Base-by-base conservation (phyloP, 441 rosid species). In the Corymbia citriodora region DNA sequence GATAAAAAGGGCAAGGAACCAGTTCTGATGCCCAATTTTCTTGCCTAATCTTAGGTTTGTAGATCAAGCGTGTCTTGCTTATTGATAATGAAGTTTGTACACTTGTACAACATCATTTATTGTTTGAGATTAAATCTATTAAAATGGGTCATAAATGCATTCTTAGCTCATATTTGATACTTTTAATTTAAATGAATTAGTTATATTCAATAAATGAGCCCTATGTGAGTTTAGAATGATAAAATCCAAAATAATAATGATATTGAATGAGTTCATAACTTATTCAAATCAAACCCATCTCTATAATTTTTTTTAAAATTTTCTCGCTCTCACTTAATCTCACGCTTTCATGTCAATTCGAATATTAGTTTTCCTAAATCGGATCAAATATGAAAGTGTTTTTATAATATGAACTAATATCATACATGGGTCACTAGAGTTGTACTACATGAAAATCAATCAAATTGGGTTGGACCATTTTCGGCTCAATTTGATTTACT, bases 41-140 rank as follows among this genome's bases (percentile, higher is more conserved):
- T 74, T 40, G 83, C 83, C 52, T 74, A 3, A 40, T 11, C 52
- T 70, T 40, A 74, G 29, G 50, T 12, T 3, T 2, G 1, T 4
- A 3, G 29, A 40, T 74, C 27, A 7, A 74, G 50, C 16, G 3
- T 10, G 5, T 21, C 17, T 45, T 1, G 17, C 5, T 40, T 7
- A 21, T 74, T 45, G 27, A 74, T 40, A 29, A 1, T 0, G 50
- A 11, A 9, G 49, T 11, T 21, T 40, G 29, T 23, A 9, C 52
- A 21, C 52, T 40, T 7, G n/a, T 12, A 40, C 52, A 1, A 7
- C 2, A 1, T 12, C 29, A 40, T 21, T 40, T 0, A 13, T 17
- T 1, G 17, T 15, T 21, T 0, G 1, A 36, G 48, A 72, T 18
- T 63, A 63, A 4, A 63, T 14, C 0, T 3, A 6, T 59, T 16